Percentiles rank a stretch among this genome's conserved stretches.
Conservation (phyloP, 2,329 filamentous ascomycete genomes). For the Xylariales sp. region DNA sequence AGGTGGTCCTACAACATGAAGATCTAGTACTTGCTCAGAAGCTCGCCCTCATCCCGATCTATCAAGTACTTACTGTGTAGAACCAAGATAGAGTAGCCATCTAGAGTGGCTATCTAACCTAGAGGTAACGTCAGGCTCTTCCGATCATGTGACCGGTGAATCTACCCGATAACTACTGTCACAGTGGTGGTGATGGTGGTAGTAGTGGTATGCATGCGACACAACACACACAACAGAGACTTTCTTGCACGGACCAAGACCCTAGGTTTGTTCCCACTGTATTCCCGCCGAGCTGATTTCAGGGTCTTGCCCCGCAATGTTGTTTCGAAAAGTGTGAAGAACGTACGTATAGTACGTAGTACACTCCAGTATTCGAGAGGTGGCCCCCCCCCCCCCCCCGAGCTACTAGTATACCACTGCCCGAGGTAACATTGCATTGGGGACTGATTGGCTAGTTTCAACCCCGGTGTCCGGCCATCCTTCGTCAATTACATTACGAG, state of each 20-base stretch:
- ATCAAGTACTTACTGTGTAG: neutral
- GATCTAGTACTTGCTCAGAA: neutral
- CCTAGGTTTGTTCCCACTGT: slow-evolving; percentile 4
- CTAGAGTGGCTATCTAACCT: no score
- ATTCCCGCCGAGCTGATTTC: slow-evolving; percentile 22
- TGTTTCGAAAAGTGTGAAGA: neutral
- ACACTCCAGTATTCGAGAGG: no score
- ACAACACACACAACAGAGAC: no score
- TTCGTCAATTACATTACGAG: neutral
- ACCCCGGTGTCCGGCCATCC: neutral
- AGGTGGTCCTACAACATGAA: neutral
- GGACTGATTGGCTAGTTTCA: slow-evolving; percentile 4
- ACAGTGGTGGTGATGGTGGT: no score
- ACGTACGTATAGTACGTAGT: no score
- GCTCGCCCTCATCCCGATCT: neutral
- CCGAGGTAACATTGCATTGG: neutral
- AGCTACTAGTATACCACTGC: no score
- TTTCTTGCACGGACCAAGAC: no score
- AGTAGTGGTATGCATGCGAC: no score
- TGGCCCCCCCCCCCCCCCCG: no score
- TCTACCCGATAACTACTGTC: neutral
- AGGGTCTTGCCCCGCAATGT: slow-evolving; percentile 21
- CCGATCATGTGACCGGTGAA: slow-evolving; percentile 35
- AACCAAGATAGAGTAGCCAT: neutral
- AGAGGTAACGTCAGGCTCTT: neutral